Base-by-base conservation (phyloP, 148 eudicot species). In the Rheum nobile region DNA sequence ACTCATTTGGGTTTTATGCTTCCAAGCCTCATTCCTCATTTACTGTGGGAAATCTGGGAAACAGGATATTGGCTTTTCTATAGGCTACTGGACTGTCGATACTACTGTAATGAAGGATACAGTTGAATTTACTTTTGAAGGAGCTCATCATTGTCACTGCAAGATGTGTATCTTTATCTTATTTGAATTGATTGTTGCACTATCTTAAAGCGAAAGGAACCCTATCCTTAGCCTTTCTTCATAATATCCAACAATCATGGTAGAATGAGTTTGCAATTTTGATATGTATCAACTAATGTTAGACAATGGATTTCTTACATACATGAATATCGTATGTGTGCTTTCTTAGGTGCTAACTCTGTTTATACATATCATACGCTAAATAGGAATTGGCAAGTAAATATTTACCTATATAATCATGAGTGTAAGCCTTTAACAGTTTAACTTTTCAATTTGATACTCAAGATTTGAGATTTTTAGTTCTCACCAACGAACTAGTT, bases 141-240 rank as follows among this genome's bases (percentile, higher is more conserved):
- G 61, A 21, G 61, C 61, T n/a, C 28, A 54, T 54, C 29, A 54
- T 47, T 54, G 61, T 54, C 29, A 54, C 61, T 12, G 22, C 10
- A 22, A n/a, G 24, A 55, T 22, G 29, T 8, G 63, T 55, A 24
- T 55, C 26, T 68, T 24, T 24, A 13, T 71, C 26, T 38, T n/a
- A 21, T 50, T 26, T 57, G 65, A 57, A 22, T 57, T 24, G 13
- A 57, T 24, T 57, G 65, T 22, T 57, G 65, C 65, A 24, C 31
- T 57, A 57, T 57, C 65, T 57, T 57, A 8, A 57, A 57, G 65
- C 65, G 26, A 57, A 57, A 57, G 65, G 65, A 32, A 57, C 16
- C 6, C 31, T 57, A 24, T 57, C 8, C 12, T 24, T 4, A 57
- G 34, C 65, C 65, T 57, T 24, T 57, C 31, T 10, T 57, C 5